Evolutionary conservation across 73 alveolate species (phyloP).

Genomic region (Paramecium sexaurelia): DNA sequence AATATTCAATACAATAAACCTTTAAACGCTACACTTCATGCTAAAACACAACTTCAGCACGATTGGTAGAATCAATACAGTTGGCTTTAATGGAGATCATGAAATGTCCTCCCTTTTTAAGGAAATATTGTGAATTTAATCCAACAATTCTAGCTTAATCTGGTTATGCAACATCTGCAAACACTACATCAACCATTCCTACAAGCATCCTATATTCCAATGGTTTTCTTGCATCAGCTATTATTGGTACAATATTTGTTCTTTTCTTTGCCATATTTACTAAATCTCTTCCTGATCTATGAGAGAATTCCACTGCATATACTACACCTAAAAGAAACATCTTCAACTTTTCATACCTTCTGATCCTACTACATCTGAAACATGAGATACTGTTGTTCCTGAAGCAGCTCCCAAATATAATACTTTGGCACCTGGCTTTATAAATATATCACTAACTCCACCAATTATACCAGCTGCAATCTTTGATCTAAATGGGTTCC

Average conservation of each 20-base stretch:
- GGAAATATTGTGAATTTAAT: slow-evolving; percentile 89
- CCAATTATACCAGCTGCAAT: slow-evolving; percentile 98
- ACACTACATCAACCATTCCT: slow-evolving; percentile 98
- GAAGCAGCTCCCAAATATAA: slow-evolving; percentile 94
- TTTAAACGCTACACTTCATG: slow-evolving; percentile 86
- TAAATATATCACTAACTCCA: slow-evolving; percentile 92
- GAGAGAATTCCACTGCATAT: slow-evolving; percentile 99
- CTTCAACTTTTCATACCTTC: slow-evolving; percentile 59
- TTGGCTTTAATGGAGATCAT: slow-evolving; percentile 97
- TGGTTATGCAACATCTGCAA: slow-evolving; percentile 99
- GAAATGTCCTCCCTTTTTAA: slow-evolving; percentile 96
- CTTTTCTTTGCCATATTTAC: slow-evolving; percentile 96
- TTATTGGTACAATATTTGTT: slow-evolving; percentile 97
- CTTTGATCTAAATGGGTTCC: slow-evolving; percentile 99
- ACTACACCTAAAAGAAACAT: slow-evolving; percentile 72
- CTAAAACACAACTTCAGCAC: slow-evolving; percentile 98
- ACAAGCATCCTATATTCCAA: slow-evolving; percentile 98
- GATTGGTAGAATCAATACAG: slow-evolving; percentile 98
- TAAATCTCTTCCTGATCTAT: slow-evolving; percentile 98
- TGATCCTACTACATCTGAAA: slow-evolving; percentile 99
- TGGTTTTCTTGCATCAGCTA: slow-evolving; percentile 99
- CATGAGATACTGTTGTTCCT: slow-evolving; percentile 99
- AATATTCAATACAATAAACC: neutral
- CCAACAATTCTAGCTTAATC: slow-evolving; percentile 98
- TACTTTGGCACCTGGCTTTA: slow-evolving; percentile 99